Evolutionary conservation across 1,139 yeast genomes (phyloP).

Genomic region (Spathaspora sp.): DNA sequence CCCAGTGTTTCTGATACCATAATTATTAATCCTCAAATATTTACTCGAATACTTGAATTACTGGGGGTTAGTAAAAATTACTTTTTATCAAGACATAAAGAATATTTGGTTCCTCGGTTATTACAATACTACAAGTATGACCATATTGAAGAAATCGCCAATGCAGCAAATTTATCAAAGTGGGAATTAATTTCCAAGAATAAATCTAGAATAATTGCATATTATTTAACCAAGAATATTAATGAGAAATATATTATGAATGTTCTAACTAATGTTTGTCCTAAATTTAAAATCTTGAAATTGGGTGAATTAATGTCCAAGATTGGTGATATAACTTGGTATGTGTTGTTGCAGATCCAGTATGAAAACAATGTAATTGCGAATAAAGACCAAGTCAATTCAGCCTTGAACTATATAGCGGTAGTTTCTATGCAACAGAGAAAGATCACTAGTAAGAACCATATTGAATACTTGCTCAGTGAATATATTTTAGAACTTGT

Average conservation of each 20-base stretch:
- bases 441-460: slow-evolving; percentile 12
- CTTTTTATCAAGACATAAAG: slow-evolving; percentile 67
- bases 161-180: slow-evolving; percentile 33
- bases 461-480: slow-evolving; percentile 37
- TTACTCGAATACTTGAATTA: slow-evolving; percentile 60
- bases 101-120: slow-evolving; percentile 75
- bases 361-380: slow-evolving; percentile 28
- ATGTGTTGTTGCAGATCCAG: slow-evolving; percentile 37
- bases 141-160: slow-evolving; percentile 55
- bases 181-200: slow-evolving; percentile 35
- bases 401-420: slow-evolving; percentile 44
- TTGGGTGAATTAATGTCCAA: slow-evolving; percentile 46
- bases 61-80: slow-evolving; percentile 60
- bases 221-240: slow-evolving; percentile 40
- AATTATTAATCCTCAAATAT: slow-evolving; percentile 58
- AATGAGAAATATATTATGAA: slow-evolving; percentile 52
- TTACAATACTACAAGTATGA: slow-evolving; percentile 64
- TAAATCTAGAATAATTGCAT: slow-evolving; percentile 41
- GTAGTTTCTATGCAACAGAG: slow-evolving; percentile 10
- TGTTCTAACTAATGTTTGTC: slow-evolving; percentile 55
- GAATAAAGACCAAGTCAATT: slow-evolving; percentile 33
- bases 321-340: slow-evolving; percentile 46
- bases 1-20: slow-evolving; percentile 71
- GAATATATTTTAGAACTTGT: slow-evolving; percentile 74
- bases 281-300: slow-evolving; percentile 35